A percentile compares a stretch with the other conserved stretches of the same genome.
Evolutionary conservation across 345 rosid species (phyloP).

Genomic region (Pistacia integerrima): DNA sequence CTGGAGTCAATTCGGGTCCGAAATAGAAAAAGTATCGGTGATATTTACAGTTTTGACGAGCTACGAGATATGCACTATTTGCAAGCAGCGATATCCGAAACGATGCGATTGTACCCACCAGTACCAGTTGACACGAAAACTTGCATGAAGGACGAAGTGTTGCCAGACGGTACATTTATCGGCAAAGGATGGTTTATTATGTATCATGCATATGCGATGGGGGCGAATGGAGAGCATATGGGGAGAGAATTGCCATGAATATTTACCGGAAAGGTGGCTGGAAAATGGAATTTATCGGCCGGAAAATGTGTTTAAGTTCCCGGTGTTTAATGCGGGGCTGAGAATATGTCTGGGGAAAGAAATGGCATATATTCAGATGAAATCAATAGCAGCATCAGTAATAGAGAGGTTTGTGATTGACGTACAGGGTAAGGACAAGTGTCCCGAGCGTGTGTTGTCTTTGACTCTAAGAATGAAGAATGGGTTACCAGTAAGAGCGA

Average conservation of each 20-base stretch:
- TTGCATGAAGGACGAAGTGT: slow-evolving; percentile 26
- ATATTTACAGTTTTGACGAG: slow-evolving; percentile 18
- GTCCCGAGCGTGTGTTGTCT: slow-evolving; percentile 16
- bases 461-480: slow-evolving; percentile 32
- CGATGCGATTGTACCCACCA: slow-evolving; percentile 54
- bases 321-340: slow-evolving; percentile 49
- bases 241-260: slow-evolving; percentile 46
- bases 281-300: slow-evolving; percentile 25
- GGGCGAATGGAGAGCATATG: slow-evolving; percentile 44
- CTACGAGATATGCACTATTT: slow-evolving; percentile 43
- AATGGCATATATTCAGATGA: slow-evolving; percentile 46
- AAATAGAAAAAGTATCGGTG: slow-evolving; percentile 2
- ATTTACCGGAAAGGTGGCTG: slow-evolving; percentile 48
- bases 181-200: slow-evolving; percentile 34
- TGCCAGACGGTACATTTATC: slow-evolving; percentile 41
- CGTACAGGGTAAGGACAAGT: slow-evolving; percentile 13
- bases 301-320: slow-evolving; percentile 40
- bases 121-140: slow-evolving; percentile 43
- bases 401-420: slow-evolving; percentile 23
- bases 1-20: slow-evolving; percentile 15
- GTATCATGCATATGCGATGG: slow-evolving; percentile 37
- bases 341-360: slow-evolving; percentile 47
- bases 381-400: slow-evolving; percentile 31
- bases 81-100: slow-evolving; percentile 49
- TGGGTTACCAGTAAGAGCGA: slow-evolving; percentile 23